Conservation (phyloP, 768 basidiomycete genomes). For the Holtermannia corniformis region DNA sequence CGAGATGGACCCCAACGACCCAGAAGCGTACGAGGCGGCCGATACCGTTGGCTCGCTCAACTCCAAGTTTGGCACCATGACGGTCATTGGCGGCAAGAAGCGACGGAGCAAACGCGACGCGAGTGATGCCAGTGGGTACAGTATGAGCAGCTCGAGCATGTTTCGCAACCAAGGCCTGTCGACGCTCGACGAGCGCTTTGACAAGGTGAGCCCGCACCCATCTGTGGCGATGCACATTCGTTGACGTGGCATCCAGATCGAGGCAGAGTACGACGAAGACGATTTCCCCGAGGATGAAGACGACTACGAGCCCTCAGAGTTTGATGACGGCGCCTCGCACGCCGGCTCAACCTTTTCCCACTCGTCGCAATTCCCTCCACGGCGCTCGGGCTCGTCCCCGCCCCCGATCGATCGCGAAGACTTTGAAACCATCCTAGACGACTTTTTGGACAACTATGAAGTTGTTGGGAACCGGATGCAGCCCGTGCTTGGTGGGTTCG, state of each 20-base stretch:
- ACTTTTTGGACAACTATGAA: constrained; percentile 87
- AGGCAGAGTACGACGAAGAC: constrained; percentile 51
- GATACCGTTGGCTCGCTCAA: constrained; percentile 76
- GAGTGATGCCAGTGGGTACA: constrained; percentile 85
- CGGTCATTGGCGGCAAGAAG: constrained; percentile 67
- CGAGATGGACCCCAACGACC: constrained; percentile 39
- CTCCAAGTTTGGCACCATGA: constrained; percentile 45
- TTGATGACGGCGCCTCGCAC: constrained; percentile 39
- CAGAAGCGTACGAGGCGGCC: constrained; percentile 44
- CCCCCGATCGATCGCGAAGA: constrained; percentile 57
- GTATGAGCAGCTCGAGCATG: constrained; percentile 96
- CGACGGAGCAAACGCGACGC: constrained; percentile 55
- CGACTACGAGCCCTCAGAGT: constrained; percentile 38
- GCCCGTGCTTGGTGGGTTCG: constrained; percentile 53
- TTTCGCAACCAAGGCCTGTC: constrained; percentile 80
- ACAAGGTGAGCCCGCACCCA: constrained; percentile 54
- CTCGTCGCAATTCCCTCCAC: constrained; percentile 46
- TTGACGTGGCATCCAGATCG: constrained; percentile 18
- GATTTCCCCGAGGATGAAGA: constrained; percentile 37
- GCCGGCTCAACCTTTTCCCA: constrained; percentile 20
- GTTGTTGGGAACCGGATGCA: constrained; percentile 73
- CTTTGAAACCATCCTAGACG: constrained; percentile 81
- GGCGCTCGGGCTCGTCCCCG: constrained; percentile 8
- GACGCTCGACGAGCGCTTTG: constrained; percentile 85
- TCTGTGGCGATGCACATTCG: neutral